phyloP scores from a whole-genome alignment of 148 eudicot species.

The Rhododendron williamsianum region DNA sequence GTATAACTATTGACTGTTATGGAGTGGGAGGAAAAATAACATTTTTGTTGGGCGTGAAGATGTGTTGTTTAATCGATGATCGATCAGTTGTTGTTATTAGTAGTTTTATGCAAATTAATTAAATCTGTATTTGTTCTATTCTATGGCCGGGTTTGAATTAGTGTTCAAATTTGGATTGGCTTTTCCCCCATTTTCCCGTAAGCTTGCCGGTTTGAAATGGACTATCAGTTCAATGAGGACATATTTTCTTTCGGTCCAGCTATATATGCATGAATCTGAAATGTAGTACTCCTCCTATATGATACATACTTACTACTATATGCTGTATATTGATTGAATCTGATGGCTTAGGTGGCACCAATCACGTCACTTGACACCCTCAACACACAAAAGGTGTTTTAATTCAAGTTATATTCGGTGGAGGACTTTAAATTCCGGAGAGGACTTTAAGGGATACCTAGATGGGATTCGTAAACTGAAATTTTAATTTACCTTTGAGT shows the following conservation, averaged over 20 bases:
- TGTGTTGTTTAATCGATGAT: background rate
- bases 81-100: background rate
- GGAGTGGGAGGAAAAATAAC: background rate
- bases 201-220: conserved; percentile 13
- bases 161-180: conserved; percentile 4
- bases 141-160: background rate
- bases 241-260: conserved; percentile 18
- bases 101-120: background rate
- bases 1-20: too few relatives aligned
- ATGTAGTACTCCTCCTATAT: background rate
- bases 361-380: background rate
- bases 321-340: background rate
- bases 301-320: background rate
- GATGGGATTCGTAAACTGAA: too few relatives aligned
- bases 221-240: conserved; percentile 13
- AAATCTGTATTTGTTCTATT: background rate
- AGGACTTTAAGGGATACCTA: too few relatives aligned
- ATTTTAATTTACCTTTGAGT: too few relatives aligned
- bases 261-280: conserved; percentile 13
- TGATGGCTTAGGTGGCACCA: background rate
- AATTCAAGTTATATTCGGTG: too few relatives aligned
- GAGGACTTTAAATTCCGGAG: too few relatives aligned
- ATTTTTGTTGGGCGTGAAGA: background rate
- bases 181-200: conserved; percentile 18
- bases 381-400: background rate